Evolutionary conservation across 108 stramenopile genomes (phyloP), one percentile per base, ranked within the genome.

Genomic region (Cyclostephanos invisitatus): DNA sequence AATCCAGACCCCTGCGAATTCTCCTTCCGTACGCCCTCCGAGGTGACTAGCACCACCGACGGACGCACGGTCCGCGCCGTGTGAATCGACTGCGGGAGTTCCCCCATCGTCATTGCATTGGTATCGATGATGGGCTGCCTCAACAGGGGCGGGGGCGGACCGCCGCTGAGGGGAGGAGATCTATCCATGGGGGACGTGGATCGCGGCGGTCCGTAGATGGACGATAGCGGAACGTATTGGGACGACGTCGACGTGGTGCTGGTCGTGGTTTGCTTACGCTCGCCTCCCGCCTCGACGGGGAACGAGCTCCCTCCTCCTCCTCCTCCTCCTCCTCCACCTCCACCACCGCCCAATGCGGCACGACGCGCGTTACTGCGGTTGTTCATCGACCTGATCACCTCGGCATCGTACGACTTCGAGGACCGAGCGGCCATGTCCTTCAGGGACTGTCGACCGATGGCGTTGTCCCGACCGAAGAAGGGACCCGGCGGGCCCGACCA

Each of bases 1-100:
- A 85, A 85, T 28, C 84, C 84, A 2, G 84, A 82, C 27, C 84
- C 84, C 55, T 81, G 84, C 17, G 84, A 77, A 49, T 81, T 85
- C 48, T 77, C 77, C 66, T 85, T 85, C 1, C 84, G 76, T 3
- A 74, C 76, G 18, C 84, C 84, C 15, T 56, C 72, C 51, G 84
- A 81, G 27, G 81, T 82, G 24, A 85, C 84, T 29, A 85, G 57
- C 14, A 75, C 84, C 20, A 85, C 81, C 11, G 79, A 77, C 15
- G 84, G 84, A 53, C 77, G 63, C 10, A 77, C 70, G 37, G 32
- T 67, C 50, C 77, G 62, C 51, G 77, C 68, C 9, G 68, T 64
- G 27, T 77, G 70, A 5, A 77, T 49, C 18, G 77, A 70, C 24
- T 64, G 64, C 20, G 73, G 64, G n/a, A 77, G 15, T n/a, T 37